Base-by-base conservation (phyloP, 805 yeast species). In the Cyberlindnera saturnus region DNA sequence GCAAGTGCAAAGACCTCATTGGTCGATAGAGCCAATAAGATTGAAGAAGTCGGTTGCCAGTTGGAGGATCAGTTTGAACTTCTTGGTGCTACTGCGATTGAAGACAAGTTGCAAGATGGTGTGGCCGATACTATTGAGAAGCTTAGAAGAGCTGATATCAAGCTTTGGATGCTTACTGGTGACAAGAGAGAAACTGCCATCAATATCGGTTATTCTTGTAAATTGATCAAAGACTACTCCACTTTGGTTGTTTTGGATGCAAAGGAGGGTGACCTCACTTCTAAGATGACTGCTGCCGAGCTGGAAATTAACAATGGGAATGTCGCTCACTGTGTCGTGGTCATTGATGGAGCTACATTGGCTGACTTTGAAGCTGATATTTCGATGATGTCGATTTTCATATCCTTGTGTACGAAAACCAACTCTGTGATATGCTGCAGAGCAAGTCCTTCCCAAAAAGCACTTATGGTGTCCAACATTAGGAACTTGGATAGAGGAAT, bases 131-230 rank as follows among this genome's bases (percentile, higher is more conserved):
- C 98, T 0, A 90, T 93, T 49, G 97, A 88, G 45, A 89, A 88
- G 57, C 72, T 93, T 39, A 77, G 96, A 53, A 73, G 95, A 49
- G 98, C 99, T 0, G 96, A 96, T 3, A 88, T 93, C 44, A 87
- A 83, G 56, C 66, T 93, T 71, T 93, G 99, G 99, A 93, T 93
- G 97, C 69, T 93, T 38, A 93, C 99, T 0, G 99, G 99, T 36
- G 99, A 93, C 61, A 95, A 95, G 60, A 72, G 97, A 46, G 99
- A 93, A 63, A 93, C 99, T 0, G 99, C 99, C 1, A 89, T 93
- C 47, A 93, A 89, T 58, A 91, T 93, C 63, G 99, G 98, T 1
- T 86, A 90, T 57, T 86, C 99, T 6, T 93, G 99, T 63, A 81
- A 88, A 31, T 69, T 93, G 50, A 91, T 93, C 56, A 86, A 91